Conservation (phyloP, 1,284 basidiomycete genomes). For the Papiliotrema flavescens region DNA sequence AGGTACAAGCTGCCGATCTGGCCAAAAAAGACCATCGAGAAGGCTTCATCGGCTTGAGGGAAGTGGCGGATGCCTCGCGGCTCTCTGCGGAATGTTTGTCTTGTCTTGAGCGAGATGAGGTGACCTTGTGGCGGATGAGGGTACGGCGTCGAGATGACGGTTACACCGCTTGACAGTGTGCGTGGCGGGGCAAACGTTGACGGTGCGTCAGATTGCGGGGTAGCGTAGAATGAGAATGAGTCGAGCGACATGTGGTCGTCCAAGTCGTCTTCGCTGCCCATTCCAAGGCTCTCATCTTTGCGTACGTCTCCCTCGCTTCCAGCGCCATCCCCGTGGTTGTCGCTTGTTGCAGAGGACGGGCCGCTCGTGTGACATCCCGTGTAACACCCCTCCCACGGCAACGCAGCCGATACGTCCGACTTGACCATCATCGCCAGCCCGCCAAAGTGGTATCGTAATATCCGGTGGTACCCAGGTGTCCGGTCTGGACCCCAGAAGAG, state of each 20-base stretch:
- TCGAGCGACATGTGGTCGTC: conserved; percentile 4
- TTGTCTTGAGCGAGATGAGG: conserved; percentile 5
- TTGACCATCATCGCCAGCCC: conserved; percentile 4
- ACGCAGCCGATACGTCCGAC: conserved; percentile 2
- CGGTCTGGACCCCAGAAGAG: not conserved
- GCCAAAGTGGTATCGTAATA: conserved; percentile 2
- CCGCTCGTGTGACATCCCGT: not conserved
- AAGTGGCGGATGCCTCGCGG: not conserved
- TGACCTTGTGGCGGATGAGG: conserved; percentile 6
- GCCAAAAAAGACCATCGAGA: not conserved
- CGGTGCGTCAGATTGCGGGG: not conserved
- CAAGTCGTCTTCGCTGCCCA: not conserved
- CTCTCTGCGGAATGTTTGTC: not conserved
- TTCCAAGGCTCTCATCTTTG: too few relatives aligned
- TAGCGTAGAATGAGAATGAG: not conserved
- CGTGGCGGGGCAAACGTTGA: not conserved
- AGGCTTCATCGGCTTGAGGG: not conserved
- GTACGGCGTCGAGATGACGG: not conserved
- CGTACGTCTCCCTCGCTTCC: not conserved
- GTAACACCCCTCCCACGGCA: conserved; percentile 1
- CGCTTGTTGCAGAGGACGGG: not conserved
- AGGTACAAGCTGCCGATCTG: conserved; percentile 2
- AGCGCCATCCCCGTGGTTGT: not conserved
- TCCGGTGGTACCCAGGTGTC: conserved; percentile 4
- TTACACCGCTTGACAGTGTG: not conserved